Percentiles rank a stretch among this genome's conserved stretches.
phyloP scores from a whole-genome alignment of 1,284 basidiomycete species.

The Irpex rosettiformis region DNA sequence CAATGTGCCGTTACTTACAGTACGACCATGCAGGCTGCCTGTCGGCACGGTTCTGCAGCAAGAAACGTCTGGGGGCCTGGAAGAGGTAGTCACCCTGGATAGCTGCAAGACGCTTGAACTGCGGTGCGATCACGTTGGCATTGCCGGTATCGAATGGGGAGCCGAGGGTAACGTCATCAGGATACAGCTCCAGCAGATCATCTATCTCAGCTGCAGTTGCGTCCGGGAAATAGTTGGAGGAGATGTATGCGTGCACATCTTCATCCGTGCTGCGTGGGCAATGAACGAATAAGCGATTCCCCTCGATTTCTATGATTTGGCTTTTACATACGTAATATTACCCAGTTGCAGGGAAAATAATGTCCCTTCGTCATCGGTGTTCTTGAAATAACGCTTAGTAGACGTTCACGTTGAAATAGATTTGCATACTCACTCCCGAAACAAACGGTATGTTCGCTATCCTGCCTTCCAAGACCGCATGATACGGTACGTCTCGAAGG shows the following conservation, averaged over 20 bases:
- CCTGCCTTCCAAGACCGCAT: constrained; percentile 20
- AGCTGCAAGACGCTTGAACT: constrained; percentile 52
- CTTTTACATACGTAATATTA: background rate
- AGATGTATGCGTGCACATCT: constrained; percentile 34
- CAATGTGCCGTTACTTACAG: constrained; percentile 16
- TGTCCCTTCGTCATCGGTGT: constrained; percentile 14
- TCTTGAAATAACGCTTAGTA: background rate
- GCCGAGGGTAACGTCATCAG: constrained; percentile 33
- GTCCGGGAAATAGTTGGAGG: constrained; percentile 20
- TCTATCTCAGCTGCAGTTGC: constrained; percentile 16
- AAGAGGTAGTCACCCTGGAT: constrained; percentile 51
- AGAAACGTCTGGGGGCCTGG: constrained; percentile 50
- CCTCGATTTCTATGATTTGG: no score
- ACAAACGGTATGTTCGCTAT: constrained; percentile 28
- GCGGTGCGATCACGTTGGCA: constrained; percentile 40
- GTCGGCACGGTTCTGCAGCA: constrained; percentile 30
- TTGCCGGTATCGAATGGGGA: constrained; percentile 50
- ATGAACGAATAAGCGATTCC: background rate
- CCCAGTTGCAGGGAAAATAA: background rate
- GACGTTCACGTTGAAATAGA: background rate
- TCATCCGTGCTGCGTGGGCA: constrained; percentile 34
- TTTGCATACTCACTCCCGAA: constrained; percentile 16
- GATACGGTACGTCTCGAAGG: constrained; percentile 22
- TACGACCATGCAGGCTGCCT: constrained; percentile 30
- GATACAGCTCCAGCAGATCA: constrained; percentile 24